phyloP scores from a whole-genome alignment of 208 protist species.

The Wallacemonas sp. region DNA sequence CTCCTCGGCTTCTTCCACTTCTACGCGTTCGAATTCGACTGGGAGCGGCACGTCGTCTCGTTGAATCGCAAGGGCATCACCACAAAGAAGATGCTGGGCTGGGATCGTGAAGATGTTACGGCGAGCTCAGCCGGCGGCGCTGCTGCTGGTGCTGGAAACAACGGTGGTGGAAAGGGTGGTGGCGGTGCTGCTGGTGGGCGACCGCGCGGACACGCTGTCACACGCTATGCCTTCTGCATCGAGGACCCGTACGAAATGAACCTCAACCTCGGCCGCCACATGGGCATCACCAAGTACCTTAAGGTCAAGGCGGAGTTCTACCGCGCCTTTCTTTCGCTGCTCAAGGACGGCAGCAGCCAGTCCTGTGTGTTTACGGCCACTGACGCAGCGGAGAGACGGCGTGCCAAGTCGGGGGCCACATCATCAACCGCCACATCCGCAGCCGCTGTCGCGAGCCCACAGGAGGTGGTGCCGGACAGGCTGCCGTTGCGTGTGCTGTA shows the following conservation, averaged over 20 bases:
- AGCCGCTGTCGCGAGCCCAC: neutral
- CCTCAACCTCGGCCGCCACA: conserved; percentile 82
- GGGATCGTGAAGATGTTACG: conserved; percentile 69
- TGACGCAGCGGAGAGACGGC: conserved; percentile 8
- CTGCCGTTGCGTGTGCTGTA: conserved; percentile 50
- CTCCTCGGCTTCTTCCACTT: conserved; percentile 91
- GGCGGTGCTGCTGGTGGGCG: conserved; percentile 13
- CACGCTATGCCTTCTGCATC: conserved; percentile 87
- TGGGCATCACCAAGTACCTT: conserved; percentile 83
- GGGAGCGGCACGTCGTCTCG: conserved; percentile 83
- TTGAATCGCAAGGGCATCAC: conserved; percentile 78
- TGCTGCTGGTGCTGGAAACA: too few relatives aligned
- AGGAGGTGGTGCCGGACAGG: conserved; percentile 12
- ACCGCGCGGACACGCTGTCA: conserved; percentile 26
- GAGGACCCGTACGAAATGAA: conserved; percentile 93
- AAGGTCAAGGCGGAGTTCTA: conserved; percentile 84
- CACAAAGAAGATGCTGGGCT: conserved; percentile 77
- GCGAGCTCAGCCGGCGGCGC: neutral
- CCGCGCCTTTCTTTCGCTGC: conserved; percentile 69
- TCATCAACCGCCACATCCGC: conserved; percentile 18
- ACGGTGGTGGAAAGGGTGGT: conserved; percentile 3
- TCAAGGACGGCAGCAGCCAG: conserved; percentile 67
- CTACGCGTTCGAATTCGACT: conserved; percentile 91
- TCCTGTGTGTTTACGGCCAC: conserved; percentile 76
- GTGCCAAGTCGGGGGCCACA: neutral